Base-by-base conservation (phyloP, 495 filamentous ascomycete genomes). In the Amniculicola lignicola region DNA sequence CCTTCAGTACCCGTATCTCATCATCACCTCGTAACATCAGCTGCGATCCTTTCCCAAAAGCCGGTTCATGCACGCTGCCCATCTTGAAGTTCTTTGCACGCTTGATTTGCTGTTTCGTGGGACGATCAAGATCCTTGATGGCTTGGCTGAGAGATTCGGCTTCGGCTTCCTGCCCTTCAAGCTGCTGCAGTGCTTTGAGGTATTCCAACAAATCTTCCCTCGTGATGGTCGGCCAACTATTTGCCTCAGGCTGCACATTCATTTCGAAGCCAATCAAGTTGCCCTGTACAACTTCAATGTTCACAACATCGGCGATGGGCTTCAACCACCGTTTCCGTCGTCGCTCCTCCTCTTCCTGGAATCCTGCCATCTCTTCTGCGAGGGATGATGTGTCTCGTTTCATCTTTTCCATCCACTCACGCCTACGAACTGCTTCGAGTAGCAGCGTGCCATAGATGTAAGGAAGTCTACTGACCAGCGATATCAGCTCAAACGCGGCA, bases 31-130 rank as follows among this genome's bases (percentile, higher is more conserved):
- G 80, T 6, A 92, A 77, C 28, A 95, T 69, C n/a, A 64, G 61
- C 19, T 96, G 76, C 9, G 90, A 91, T 51, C 86, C 90, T 54
- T 82, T 82, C 28, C 89, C 87, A 40, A 89, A 75, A 10, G 77
- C 78, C 12, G 85, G 83, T 62, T 97, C 93, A 61, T 96, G 90
- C 11, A 99, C 79, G 62, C 91, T 96, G 35, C 93, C 94, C 61
- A 90, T 89, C 64, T 96, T 97, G 77, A 99, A 97, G 0, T 88
- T 89, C 63, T 90, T 94, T 33, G 89, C 82, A 43, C 87, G 79
- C 67, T 87, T 89, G 39, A 81, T 79, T 63, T 83, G 81, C 65
- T 88, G 87, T 57, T 83, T 84, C 4, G 86, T 90, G 0, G 91
- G 90, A 37, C 75, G 82, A 57, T 77, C 80, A n/a, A 89, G 73